Evolutionary conservation across 179 eudicot species (phyloP), one percentile per base, ranked within the genome.

Genomic region (Carnegiea gigantea): DNA sequence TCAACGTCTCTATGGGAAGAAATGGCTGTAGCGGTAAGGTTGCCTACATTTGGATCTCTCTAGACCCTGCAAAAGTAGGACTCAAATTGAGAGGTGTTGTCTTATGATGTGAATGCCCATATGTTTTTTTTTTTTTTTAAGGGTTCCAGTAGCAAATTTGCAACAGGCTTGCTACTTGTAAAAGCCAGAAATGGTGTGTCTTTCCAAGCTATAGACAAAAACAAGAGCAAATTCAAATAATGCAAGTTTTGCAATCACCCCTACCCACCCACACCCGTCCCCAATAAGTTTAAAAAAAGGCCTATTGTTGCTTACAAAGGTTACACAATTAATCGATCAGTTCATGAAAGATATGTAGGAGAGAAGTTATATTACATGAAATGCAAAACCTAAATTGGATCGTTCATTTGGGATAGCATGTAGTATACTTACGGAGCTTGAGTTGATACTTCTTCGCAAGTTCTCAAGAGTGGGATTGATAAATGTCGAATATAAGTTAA

Each of bases 401-500:
- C 93, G 6, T 95, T 95, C 92, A 90, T 87, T 71, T 95, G 94
- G 97, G 93, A 91, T 2, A 94, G 97, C 13, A 89, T 91, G 92
- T 94, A 93, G 79, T 93, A 96, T 89, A 95, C 87, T 68, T 95
- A 97, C 43, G 98, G 95, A 78, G 86, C 91, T 76, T 93, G 97
- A 96, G 90, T 95, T 77, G 91, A 86, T 85, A 97, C 98, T 43
- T 93, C 95, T 11, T 93, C 93, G 83, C 96, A 92, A 87, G 90
- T 95, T 82, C 93, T 90, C 77, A 93, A 93, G 84, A 92, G 85
- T 71, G 87, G 91, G 17, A 40, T 95, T 33, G 98, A 95, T 68
- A 93, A 93, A 87, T 92, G 93, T 80, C 75, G 73, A 30, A n/a
- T 85, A 49, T 87, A 82, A 87, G 79, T 5, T 17, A 15, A 24